Evolutionary conservation across 306 rosid genomes (phyloP).

Genomic region (Gleditsia sinensis): DNA sequence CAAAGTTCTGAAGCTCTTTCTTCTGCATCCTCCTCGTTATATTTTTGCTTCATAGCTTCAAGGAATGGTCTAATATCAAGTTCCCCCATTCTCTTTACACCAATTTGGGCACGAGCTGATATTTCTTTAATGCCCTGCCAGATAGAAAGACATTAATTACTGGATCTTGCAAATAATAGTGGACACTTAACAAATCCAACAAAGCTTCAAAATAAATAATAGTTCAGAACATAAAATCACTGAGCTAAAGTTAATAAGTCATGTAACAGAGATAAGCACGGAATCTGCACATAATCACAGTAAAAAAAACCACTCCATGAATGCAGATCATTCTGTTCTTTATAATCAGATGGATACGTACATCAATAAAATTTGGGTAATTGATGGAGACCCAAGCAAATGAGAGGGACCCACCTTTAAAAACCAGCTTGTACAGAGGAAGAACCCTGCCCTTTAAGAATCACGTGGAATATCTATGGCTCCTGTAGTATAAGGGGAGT

Average conservation of each 20-base stretch:
- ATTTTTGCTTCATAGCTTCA: constrained; percentile 76
- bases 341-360: constrained; percentile 22
- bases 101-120: constrained; percentile 49
- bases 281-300: constrained; percentile 9
- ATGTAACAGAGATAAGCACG: constrained; percentile 15
- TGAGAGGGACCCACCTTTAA: too few relatives aligned
- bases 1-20: constrained; percentile 82
- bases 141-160: neutral
- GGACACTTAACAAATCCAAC: constrained; percentile 3
- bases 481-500: too few relatives aligned
- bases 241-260: constrained; percentile 7
- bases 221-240: neutral
- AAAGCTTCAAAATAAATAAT: constrained; percentile 9
- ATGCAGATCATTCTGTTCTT: neutral
- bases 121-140: constrained; percentile 69
- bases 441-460: too few relatives aligned
- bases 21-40: constrained; percentile 77
- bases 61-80: constrained; percentile 76
- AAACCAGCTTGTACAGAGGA: too few relatives aligned
- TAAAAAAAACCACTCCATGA: constrained; percentile 1
- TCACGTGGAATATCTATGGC: too few relatives aligned
- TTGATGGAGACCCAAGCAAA: too few relatives aligned
- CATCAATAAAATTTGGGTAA: neutral
- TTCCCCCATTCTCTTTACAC: constrained; percentile 96
- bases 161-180: neutral